Conservation (phyloP, 495 filamentous ascomycete species). For the Polyplosphaeria fusca region DNA sequence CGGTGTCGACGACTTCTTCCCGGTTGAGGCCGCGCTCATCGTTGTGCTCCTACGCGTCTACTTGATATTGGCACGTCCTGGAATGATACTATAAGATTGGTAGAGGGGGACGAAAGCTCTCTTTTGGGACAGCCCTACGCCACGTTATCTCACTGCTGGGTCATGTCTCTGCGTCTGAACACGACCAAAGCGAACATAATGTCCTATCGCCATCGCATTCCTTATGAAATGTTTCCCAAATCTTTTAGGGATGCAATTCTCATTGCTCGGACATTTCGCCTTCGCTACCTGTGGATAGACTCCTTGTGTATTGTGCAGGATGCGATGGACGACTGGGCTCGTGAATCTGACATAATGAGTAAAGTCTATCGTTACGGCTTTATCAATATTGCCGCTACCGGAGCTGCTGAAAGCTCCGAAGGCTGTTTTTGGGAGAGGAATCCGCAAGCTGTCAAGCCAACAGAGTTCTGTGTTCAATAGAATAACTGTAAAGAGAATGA, state of each 20-base stretch:
- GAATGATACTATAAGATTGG: neutral
- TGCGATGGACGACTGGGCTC: conserved; percentile 2
- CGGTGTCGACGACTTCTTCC: conserved; percentile 9
- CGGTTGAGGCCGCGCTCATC: conserved; percentile 3
- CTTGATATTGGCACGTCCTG: neutral
- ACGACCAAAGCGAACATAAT: neutral
- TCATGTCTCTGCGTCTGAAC: neutral
- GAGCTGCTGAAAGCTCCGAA: neutral
- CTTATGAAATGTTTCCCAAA: conserved; percentile 3
- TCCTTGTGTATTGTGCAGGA: too few species aligned
- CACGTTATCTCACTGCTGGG: conserved; percentile 12
- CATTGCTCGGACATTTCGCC: neutral
- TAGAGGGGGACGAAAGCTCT: neutral
- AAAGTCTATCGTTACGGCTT: neutral
- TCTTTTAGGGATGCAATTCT: conserved; percentile 22
- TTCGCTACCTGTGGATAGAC: conserved; percentile 30
- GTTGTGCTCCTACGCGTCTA: neutral
- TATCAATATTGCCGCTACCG: neutral
- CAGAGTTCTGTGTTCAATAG: neutral
- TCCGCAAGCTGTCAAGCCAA: neutral
- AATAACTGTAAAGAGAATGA: neutral
- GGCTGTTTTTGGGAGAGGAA: neutral
- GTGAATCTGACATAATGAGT: conserved; percentile 1
- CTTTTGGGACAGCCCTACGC: neutral
- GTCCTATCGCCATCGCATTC: neutral